These are phyloP conservation scores for Trichophyton schoenleinii DNA, from an alignment of 2,329 filamentous ascomycete species.

Conservation along the genomic window DNA sequence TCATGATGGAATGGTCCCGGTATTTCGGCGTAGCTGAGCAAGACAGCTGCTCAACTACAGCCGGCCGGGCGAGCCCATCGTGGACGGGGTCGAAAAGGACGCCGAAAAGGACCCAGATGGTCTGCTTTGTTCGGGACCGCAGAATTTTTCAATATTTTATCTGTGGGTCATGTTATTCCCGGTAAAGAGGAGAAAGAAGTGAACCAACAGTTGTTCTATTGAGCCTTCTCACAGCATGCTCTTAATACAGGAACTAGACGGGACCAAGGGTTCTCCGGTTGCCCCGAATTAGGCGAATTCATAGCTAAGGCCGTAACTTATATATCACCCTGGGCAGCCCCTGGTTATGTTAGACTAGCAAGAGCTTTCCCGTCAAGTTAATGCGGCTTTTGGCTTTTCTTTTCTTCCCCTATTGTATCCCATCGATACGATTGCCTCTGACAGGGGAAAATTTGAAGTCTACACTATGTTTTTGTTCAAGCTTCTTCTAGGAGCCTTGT, in stretches of 20 bases:
- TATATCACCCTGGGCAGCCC: neutral
- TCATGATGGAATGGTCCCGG: neutral
- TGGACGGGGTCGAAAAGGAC: neutral
- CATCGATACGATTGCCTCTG: neutral
- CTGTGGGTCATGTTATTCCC: neutral
- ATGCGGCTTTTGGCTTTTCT: too few relatives aligned
- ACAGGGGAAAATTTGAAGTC: neutral
- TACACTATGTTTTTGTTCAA: neutral
- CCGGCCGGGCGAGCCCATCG: neutral
- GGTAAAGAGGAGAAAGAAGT: neutral
- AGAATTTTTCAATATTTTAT: neutral
- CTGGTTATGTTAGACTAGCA: too few relatives aligned
- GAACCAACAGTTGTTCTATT: neutral
- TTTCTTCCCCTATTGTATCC: too few relatives aligned
- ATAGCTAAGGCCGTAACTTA: neutral
- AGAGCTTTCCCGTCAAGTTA: too few relatives aligned
- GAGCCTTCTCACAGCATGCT: neutral
- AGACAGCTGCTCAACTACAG: neutral
- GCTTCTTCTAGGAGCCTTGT: neutral
- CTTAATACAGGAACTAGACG: neutral
- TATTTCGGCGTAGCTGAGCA: neutral
- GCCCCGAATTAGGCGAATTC: neutral
- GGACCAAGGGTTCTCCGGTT: neutral
- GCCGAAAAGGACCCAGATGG: neutral
- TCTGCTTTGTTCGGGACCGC: neutral